Evolutionary conservation across 768 basidiomycete species (phyloP).

Genomic region (Myochromella boudieri): DNA sequence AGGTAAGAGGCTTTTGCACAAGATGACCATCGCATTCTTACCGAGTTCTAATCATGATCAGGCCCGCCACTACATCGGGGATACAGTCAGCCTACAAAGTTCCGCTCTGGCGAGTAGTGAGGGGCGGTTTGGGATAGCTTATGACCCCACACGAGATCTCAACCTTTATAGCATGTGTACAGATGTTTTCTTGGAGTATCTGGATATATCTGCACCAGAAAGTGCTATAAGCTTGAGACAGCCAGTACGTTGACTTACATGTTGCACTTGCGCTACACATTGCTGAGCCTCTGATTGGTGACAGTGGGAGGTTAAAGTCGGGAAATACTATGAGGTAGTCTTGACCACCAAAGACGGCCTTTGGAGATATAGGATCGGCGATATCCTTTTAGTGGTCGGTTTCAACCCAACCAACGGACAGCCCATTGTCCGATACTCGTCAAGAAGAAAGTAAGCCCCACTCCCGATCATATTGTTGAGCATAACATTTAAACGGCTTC

Average conservation of each 20-base stretch:
- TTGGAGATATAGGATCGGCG: slow-evolving; percentile 12
- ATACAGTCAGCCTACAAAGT: slow-evolving; percentile 2
- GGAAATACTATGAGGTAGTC: slow-evolving; percentile 9
- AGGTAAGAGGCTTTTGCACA: slow-evolving; percentile 3
- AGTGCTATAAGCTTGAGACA: background rate
- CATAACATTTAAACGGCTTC: background rate
- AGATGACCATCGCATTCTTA: too few relatives aligned
- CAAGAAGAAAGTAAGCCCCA: slow-evolving; percentile 5
- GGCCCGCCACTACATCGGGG: slow-evolving; percentile 7
- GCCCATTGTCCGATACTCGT: slow-evolving; percentile 7
- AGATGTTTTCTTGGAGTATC: slow-evolving; percentile 10
- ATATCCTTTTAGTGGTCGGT: slow-evolving; percentile 7
- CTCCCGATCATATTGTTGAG: background rate
- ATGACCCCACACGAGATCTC: slow-evolving; percentile 3
- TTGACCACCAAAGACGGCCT: slow-evolving; percentile 11
- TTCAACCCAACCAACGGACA: slow-evolving; percentile 8
- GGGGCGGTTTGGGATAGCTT: slow-evolving; percentile 1
- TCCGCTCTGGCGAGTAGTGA: slow-evolving; percentile 3
- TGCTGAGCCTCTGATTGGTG: background rate
- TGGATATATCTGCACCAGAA: slow-evolving; percentile 5
- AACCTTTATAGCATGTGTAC: slow-evolving; percentile 6
- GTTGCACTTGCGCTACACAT: too few relatives aligned
- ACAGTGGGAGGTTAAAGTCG: slow-evolving; percentile 8
- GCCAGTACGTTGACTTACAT: background rate
- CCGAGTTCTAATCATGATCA: too few relatives aligned